Conservation (phyloP, 192 early-diverging fungal genomes). For the Podila clonocystis region DNA sequence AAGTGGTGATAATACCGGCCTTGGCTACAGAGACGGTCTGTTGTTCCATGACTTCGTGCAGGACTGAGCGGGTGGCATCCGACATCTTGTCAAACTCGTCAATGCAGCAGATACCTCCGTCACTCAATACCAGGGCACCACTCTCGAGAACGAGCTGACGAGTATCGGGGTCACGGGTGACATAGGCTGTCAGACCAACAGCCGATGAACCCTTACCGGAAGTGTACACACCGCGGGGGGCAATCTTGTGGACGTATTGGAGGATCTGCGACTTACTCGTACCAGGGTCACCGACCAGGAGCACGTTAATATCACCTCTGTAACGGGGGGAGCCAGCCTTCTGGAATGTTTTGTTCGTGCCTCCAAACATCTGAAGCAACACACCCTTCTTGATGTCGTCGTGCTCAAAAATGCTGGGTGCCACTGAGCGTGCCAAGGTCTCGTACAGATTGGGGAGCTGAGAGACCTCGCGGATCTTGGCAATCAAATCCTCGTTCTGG, state of each 20-base stretch:
- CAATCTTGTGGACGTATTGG: conserved; percentile 91
- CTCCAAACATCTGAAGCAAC: conserved; percentile 95
- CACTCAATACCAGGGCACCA: conserved; percentile 94
- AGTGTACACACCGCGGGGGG: conserved; percentile 95
- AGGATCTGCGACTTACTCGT: conserved; percentile 95
- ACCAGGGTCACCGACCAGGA: conserved; percentile 97
- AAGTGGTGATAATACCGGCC: conserved; percentile 97
- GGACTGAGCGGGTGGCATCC: conserved; percentile 89
- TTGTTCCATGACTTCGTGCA: conserved; percentile 99
- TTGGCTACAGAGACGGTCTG: conserved; percentile 98
- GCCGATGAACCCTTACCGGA: conserved; percentile 97
- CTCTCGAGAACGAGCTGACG: conserved; percentile 95
- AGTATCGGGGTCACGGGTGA: conserved; percentile 95
- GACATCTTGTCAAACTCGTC: conserved; percentile 99
- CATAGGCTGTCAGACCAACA: conserved; percentile 95
- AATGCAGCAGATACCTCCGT: conserved; percentile 97
- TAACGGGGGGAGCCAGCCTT: conserved; percentile 73
- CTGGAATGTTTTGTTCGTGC: conserved; percentile 84
- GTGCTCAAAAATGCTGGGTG: conserved; percentile 95
- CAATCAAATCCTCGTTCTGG: conserved; percentile 47
- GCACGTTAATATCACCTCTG: conserved; percentile 93
- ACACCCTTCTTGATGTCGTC: conserved; percentile 99
- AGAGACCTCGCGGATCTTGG: conserved; percentile 67
- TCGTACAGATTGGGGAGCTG: conserved; percentile 81
- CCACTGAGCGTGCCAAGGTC: conserved; percentile 83